Evolutionary conservation across 495 filamentous ascomycete species (phyloP).

Genomic region (Penicillium silybi): DNA sequence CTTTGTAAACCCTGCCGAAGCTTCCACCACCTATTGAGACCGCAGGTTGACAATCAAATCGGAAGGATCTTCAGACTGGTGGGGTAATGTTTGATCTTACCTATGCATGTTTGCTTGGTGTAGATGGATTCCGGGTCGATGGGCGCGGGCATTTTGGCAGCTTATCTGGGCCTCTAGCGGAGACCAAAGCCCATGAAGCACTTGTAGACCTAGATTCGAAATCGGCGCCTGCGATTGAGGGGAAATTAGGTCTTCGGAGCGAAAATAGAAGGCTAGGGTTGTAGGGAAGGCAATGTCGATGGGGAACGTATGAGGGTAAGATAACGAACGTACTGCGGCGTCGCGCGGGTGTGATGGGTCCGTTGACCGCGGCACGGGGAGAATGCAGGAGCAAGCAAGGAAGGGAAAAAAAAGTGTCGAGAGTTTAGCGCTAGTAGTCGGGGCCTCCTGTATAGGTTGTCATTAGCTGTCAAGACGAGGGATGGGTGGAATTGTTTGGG

Average conservation of each 20-base stretch:
- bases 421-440: background rate
- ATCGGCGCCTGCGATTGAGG: background rate
- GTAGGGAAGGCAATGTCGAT: background rate
- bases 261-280: background rate
- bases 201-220: background rate
- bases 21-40: constrained; percentile 65
- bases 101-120: constrained; percentile 91
- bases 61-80: background rate
- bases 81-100: constrained; percentile 42
- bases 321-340: background rate
- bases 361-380: background rate
- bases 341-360: background rate
- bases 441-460: background rate
- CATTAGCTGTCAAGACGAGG: background rate
- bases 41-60: constrained; percentile 1
- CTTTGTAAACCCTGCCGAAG: constrained; percentile 95
- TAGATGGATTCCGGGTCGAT: constrained; percentile 85
- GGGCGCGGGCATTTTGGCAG: constrained; percentile 35
- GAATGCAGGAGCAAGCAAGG: background rate
- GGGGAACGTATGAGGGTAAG: background rate
- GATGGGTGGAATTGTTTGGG: background rate
- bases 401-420: background rate
- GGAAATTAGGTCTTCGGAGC: background rate
- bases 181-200: constrained; percentile 2
- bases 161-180: constrained; percentile 2